Conservation (phyloP, 2,329 filamentous ascomycete genomes). For the Aspergillus versicolor region DNA sequence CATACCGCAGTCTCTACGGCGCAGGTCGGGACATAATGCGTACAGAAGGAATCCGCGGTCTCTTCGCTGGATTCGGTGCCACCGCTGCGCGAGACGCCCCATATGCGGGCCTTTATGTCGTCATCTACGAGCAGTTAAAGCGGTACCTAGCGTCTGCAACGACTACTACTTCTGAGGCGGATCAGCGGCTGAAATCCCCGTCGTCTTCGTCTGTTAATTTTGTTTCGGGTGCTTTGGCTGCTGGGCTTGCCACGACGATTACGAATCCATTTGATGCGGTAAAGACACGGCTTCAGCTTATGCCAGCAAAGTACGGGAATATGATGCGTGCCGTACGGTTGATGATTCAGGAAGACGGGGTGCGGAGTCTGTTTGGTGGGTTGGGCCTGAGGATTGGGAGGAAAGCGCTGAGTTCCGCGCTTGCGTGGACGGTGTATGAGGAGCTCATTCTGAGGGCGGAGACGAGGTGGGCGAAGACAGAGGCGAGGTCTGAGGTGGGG, state of each 20-base stretch:
- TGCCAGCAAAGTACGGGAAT: conserved; percentile 79
- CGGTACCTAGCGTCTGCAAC: conserved; percentile 31
- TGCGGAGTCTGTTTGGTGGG: conserved; percentile 79
- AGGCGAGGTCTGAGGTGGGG: conserved; percentile 26
- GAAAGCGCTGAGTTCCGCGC: conserved; percentile 89
- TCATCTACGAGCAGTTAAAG: conserved; percentile 74
- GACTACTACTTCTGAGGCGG: conserved; percentile 9
- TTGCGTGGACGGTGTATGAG: conserved; percentile 97
- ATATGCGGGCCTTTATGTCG: conserved; percentile 90
- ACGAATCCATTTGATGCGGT: conserved; percentile 97
- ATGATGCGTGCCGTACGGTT: conserved; percentile 72
- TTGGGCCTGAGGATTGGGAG: conserved; percentile 81
- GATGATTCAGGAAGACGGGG: conserved; percentile 80
- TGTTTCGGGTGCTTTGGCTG: conserved; percentile 74
- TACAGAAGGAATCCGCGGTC: conserved; percentile 73
- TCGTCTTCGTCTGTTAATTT: conserved; percentile 71
- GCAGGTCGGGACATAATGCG: conserved; percentile 73
- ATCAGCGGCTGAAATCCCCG: conserved; percentile 19
- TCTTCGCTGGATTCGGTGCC: conserved; percentile 91
- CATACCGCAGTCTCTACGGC: conserved; percentile 71
- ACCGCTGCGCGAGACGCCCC: conserved; percentile 94
- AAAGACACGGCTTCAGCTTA: conserved; percentile 91
- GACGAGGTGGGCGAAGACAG: conserved; percentile 36
- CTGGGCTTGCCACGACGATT: conserved; percentile 77
- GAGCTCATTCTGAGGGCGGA: conserved; percentile 78